Evolutionary conservation across 2,329 filamentous ascomycete genomes (phyloP).

Genomic region (Juglanconis oblonga): DNA sequence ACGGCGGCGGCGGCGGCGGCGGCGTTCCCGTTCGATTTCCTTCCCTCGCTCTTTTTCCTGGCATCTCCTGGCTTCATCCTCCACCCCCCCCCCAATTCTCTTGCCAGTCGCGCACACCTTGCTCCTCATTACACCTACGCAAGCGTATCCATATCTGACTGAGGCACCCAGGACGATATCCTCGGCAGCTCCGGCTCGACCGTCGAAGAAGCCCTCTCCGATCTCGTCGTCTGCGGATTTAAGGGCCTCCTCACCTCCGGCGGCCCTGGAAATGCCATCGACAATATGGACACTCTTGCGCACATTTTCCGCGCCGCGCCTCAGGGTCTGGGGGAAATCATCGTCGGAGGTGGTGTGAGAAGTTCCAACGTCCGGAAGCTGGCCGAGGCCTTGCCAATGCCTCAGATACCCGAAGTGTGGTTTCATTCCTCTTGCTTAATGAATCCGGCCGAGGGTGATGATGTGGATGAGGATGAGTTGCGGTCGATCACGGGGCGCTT

Average conservation of each 20-base stretch:
- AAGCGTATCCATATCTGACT: background rate
- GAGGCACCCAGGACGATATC: slow-evolving; percentile 37
- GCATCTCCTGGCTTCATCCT: background rate
- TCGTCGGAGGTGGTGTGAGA: slow-evolving; percentile 52
- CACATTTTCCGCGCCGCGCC: slow-evolving; percentile 31
- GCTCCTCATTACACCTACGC: background rate
- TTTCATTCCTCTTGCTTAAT: slow-evolving; percentile 47
- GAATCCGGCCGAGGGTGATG: slow-evolving; percentile 12
- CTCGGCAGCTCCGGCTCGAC: slow-evolving; percentile 20
- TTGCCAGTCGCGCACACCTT: too few species aligned
- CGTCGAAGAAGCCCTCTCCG: slow-evolving; percentile 29
- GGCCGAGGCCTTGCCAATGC: slow-evolving; percentile 25
- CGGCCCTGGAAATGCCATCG: slow-evolving; percentile 38
- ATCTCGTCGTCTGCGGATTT: slow-evolving; percentile 44
- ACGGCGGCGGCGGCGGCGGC: too few species aligned
- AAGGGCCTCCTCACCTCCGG: slow-evolving; percentile 52
- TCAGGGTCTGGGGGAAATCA: slow-evolving; percentile 38
- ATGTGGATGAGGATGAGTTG: slow-evolving; percentile 17
- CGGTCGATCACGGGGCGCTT: background rate
- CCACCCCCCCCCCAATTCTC: too few species aligned
- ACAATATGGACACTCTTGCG: slow-evolving; percentile 37
- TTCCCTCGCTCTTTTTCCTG: background rate
- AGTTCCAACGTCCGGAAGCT: slow-evolving; percentile 35
- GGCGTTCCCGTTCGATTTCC: too few species aligned
- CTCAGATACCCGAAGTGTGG: slow-evolving; percentile 30